Base-by-base conservation (phyloP, 2,329 filamentous ascomycete genomes). In the Fusarium sp. region DNA sequence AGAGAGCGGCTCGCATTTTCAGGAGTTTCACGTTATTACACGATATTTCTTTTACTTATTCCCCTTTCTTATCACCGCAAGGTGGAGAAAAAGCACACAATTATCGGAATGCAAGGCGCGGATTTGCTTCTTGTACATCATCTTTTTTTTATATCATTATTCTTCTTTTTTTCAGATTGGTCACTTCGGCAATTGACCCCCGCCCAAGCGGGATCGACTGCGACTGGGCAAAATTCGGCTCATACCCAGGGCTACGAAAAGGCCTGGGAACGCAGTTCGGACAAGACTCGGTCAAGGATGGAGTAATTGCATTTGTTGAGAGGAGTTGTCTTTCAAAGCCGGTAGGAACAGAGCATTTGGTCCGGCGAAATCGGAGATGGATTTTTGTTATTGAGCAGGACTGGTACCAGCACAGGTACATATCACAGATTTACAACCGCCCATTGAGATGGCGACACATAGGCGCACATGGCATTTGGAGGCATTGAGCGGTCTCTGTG, bases 1-100 rank as follows among this genome's bases (percentile, higher is more conserved):
- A 72, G 68, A 69, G 43, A 73, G 69, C 69, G 67, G 58, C 46
- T 56, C 56, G 67, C 71, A 73, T 71, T 65, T 70, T 62, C 65
- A 64, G 67, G 71, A 71, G 69, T 72, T 72, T 65, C 22, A 53
- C 56, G 30, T 65, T 54, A 65, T 54, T 39, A 67, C 57, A 61
- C 58, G 59, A 65, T 58, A 37, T 62, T 56, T 59, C 32, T 11
- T 53, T 67, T 62, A 46, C 44, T 50, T 59, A 70, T 68, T 66
- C 51, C 65, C 61, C 61, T 44, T 66, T 68, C 43, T 55, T 59
- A 41, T 64, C 57, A 63, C 66, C 66, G 50, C 65, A 6, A 39
- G 56, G 65, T 68, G 65, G 53, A 60, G 50, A 63, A 70, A 44
- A 70, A 65, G 59, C 46, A 54, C 60, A 61, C 55, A 67, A 47